A percentile compares a stretch with the other conserved stretches of the same genome.
Evolutionary conservation across 768 basidiomycete genomes (phyloP).

Genomic region (Tulasnella sp.): DNA sequence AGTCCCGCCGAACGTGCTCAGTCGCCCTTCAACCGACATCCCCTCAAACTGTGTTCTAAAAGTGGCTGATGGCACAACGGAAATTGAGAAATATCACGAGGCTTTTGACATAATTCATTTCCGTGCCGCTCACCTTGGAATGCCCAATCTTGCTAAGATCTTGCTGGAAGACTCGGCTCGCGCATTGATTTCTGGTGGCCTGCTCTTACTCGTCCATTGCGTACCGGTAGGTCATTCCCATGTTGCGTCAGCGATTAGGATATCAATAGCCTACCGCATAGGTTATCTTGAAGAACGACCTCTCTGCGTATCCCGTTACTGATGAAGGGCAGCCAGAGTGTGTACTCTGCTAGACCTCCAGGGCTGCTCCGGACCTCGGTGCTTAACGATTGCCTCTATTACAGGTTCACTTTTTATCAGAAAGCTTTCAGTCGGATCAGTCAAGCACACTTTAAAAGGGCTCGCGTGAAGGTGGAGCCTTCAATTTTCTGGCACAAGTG

Average conservation of each 20-base stretch:
- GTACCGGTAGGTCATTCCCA: not conserved
- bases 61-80: conserved; percentile 23
- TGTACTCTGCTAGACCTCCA: not conserved
- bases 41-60: conserved; percentile 25
- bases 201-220: not conserved
- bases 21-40: not conserved
- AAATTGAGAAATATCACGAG: conserved; percentile 27
- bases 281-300: not conserved
- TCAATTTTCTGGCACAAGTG: conserved; percentile 3
- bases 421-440: not conserved
- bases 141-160: not conserved
- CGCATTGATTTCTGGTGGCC: not conserved
- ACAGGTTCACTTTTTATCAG: not conserved
- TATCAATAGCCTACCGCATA: not conserved
- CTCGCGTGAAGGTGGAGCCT: not conserved
- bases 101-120: conserved; percentile 35
- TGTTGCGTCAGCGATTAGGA: not conserved
- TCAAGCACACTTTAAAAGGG: not conserved
- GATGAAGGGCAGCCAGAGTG: not conserved
- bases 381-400: not conserved
- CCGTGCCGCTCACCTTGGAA: conserved; percentile 26
- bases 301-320: conserved; percentile 3
- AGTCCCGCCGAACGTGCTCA: conserved; percentile 20
- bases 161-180: not conserved
- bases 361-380: not conserved